Evolutionary conservation across 495 filamentous ascomycete species (phyloP), one percentile per base, ranked within the genome.

Genomic region (Wilcoxina mikolae): DNA sequence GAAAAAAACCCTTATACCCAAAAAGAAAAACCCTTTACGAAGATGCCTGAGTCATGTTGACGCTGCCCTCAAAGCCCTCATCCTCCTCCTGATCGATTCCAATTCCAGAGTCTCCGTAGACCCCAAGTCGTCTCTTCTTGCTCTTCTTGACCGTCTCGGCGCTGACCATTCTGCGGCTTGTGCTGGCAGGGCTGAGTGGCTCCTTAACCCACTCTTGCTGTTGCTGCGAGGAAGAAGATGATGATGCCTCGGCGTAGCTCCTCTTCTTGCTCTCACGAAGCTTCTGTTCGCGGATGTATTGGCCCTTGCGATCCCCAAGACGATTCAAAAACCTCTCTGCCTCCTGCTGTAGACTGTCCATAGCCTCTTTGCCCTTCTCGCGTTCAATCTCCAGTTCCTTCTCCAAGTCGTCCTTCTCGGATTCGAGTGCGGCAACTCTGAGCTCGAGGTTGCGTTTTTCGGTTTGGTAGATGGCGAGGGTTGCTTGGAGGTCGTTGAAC

Each of bases 31-130:
- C 31, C 15, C 7, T 35, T 15, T 35, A 35, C 20, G 5, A 20
- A 43, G 39, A 10, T 18, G 20, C 5, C 39, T 12, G 10, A 4
- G 10, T 11, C 48, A 18, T 0, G 38, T 56, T 4, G 55, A 65
- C 46, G 45, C 60, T 12, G 62, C 65, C 35, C 55, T 68, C 42
- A 71, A 69, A 56, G 20, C 64, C 2, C 65, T 67, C 7, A 69
- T 71, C 52, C 54, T 70, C 3, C 18, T 69, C 4, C 56, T 59
- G 57, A 9, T 28, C 25, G n/a, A 52, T 23, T 5, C 51, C 51
- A 9, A 54, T 26, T 4, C 33, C 51, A 9, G 33, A 42, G 27
- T 54, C 51, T 3, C 51, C 51, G 44, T 42, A 43, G 23, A 52
- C 4, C 4, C 49, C 41, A 12, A 48, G 7, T 22, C 51, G 42